Base-by-base conservation (phyloP, 257 asterid genomes). In the Nicotiana noctiflora region DNA sequence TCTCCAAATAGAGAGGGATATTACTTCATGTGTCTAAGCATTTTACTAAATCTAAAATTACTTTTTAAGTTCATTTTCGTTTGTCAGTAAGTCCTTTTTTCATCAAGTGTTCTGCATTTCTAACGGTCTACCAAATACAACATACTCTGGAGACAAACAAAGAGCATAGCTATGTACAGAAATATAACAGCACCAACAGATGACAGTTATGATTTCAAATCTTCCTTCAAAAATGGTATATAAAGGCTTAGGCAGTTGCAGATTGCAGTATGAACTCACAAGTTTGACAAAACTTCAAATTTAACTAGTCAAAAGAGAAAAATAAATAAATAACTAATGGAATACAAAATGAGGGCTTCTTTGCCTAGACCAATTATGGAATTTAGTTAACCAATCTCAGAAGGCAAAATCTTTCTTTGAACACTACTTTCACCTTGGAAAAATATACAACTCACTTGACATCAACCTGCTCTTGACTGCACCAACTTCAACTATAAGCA, bases 211-310 rank as follows among this genome's bases (percentile, higher is more conserved):
- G 14, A 14, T 51, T 25, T 49, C 4, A 25, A 60, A 61, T 37
- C 31, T 23, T 72, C 74, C 77, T 72, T 12, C 85, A 72, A 84
- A 84, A 84, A 84, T 85, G 85, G 87, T 76, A 80, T 81, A 81
- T n/a, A 59, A 72, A 17, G 55, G 79, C 55, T 53, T 21, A 64
- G 78, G 31, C 67, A 79, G 84, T 86, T 81, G 77, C 85, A 85
- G 85, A 82, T 86, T 81, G 79, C 85, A 85, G 85, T 84, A 89
- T 87, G 82, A 85, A 64, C 88, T 88, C 91, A 86, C 88, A 86
- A 85, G 82, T 85, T 81, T 29, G 57, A 57, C 86, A 85, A 88
- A 86, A 91, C 85, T 70, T 61, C n/a, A 46, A 75, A 81, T 72
- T 88, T 75, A 83, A 88, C 84, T 85, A 78, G 90, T 84, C 85